A percentile compares a stretch with the other conserved stretches of the same genome.
Evolutionary conservation across 169 alveolate species (phyloP).

Genomic region (Theileria orientalis): DNA sequence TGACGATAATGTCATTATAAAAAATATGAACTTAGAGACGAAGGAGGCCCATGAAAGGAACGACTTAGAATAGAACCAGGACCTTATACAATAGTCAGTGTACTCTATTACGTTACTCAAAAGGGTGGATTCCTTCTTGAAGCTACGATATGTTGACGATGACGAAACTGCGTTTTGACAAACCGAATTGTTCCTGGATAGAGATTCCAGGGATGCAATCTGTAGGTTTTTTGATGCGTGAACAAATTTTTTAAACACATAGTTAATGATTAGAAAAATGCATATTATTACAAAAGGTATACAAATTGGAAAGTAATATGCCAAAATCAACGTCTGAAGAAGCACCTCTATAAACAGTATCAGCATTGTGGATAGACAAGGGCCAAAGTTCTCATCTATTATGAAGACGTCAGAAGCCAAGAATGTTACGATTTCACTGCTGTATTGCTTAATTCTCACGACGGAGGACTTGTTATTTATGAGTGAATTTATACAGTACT

Average conservation of each 20-base stretch:
- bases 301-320: slow-evolving; percentile 22
- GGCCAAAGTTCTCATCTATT: slow-evolving; percentile 44
- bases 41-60: neutral
- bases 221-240: slow-evolving; percentile 21
- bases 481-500: slow-evolving; percentile 30
- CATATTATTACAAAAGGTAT: neutral
- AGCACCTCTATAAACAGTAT: slow-evolving; percentile 10
- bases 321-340: slow-evolving; percentile 18
- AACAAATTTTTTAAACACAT: neutral
- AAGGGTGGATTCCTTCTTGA: slow-evolving; percentile 31
- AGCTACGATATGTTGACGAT: slow-evolving; percentile 34
- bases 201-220: slow-evolving; percentile 18
- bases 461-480: slow-evolving; percentile 3
- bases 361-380: slow-evolving; percentile 6
- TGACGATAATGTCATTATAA: neutral
- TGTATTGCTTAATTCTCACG: neutral
- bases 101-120: slow-evolving; percentile 1
- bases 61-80: neutral
- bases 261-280: neutral
- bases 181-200: slow-evolving; percentile 10
- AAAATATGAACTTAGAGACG: neutral
- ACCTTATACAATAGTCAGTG: slow-evolving; percentile 19
- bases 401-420: slow-evolving; percentile 41
- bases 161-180: slow-evolving; percentile 37
- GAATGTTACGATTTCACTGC: slow-evolving; percentile 32